phyloP scores from a whole-genome alignment of 106 monocot species.

The Dendrobium chrysotoxum region DNA sequence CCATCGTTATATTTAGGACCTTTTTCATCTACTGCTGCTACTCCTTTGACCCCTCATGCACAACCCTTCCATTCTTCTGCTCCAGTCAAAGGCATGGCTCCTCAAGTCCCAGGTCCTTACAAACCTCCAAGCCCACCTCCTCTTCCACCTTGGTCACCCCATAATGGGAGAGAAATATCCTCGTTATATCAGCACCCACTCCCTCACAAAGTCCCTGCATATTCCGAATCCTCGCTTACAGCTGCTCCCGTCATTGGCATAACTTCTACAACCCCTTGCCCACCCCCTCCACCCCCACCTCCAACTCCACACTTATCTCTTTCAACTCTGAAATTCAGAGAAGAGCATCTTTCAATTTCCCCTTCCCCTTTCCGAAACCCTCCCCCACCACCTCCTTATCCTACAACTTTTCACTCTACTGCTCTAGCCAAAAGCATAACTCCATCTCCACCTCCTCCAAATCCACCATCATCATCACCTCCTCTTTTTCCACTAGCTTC shows the following conservation, averaged over 20 bases:
- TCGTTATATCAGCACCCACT: not conserved
- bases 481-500: not conserved
- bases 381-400: constrained; percentile 10
- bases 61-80: not conserved
- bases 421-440: not conserved
- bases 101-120: not conserved
- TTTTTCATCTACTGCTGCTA: not conserved
- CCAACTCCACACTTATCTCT: constrained; percentile 6
- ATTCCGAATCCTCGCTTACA: not conserved
- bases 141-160: not conserved
- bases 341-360: not conserved
- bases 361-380: not conserved
- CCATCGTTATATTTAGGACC: not conserved
- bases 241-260: not conserved
- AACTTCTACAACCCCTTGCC: not conserved
- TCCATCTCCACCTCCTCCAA: not conserved
- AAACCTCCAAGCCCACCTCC: not conserved
- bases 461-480: not conserved
- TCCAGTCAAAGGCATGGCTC: not conserved
- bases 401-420: not conserved
- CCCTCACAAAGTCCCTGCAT: not conserved
- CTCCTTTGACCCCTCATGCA: not conserved
- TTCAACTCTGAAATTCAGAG: not conserved
- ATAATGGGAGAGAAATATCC: not conserved
- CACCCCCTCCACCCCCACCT: constrained; percentile 2